A percentile compares a stretch with the other conserved stretches of the same genome.
Conservation (phyloP, 2,329 filamentous ascomycete species). For the Boeremia exigua region DNA sequence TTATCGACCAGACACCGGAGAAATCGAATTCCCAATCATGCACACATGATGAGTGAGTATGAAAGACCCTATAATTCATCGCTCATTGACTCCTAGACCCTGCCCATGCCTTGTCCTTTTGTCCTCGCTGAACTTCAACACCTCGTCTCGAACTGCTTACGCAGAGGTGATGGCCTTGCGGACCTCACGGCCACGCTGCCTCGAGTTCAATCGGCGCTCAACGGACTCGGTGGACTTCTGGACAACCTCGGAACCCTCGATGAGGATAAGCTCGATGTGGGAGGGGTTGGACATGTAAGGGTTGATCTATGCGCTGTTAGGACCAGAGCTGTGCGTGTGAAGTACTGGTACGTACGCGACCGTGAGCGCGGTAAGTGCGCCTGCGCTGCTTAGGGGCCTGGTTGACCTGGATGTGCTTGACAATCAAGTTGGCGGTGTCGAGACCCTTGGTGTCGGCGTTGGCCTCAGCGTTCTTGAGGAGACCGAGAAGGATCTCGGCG, state of each 20-base stretch:
- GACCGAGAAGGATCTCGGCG: constrained; percentile 94
- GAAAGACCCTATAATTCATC: constrained; percentile 49
- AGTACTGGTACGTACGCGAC: constrained; percentile 78
- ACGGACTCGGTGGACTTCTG: constrained; percentile 80
- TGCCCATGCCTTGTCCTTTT: constrained; percentile 44
- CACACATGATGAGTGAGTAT: constrained; percentile 44
- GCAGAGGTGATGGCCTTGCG: constrained; percentile 67
- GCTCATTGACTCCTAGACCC: constrained; percentile 49
- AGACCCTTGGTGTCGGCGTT: constrained; percentile 57
- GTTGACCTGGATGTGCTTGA: constrained; percentile 99
- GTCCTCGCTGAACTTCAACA: constrained; percentile 27
- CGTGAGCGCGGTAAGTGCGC: constrained; percentile 99
- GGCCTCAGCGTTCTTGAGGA: constrained; percentile 66
- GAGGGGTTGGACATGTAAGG: constrained; percentile 99
- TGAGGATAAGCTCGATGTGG: constrained; percentile 99
- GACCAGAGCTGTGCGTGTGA: background rate
- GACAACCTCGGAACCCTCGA: constrained; percentile 94
- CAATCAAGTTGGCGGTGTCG: constrained; percentile 91
- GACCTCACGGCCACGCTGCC: constrained; percentile 81
- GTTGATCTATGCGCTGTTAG: constrained; percentile 76
- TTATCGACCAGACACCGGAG: constrained; percentile 48
- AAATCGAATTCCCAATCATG: constrained; percentile 49
- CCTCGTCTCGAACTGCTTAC: constrained; percentile 43
- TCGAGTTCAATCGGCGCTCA: constrained; percentile 78
- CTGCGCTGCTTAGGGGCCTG: constrained; percentile 99